Conservation (phyloP, 1,139 yeast species). For the Yamadazyma oceani region DNA sequence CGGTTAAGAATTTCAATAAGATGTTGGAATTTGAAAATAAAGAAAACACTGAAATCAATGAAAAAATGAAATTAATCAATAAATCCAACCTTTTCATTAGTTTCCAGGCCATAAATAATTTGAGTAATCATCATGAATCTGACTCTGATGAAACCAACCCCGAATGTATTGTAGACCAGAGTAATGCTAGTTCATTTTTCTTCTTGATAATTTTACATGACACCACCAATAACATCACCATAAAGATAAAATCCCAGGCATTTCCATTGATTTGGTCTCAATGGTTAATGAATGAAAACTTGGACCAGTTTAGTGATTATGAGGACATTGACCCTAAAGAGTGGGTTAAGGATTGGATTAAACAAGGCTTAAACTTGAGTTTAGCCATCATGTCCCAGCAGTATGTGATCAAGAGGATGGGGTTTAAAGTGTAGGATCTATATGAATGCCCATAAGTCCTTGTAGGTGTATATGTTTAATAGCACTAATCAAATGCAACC, state of each 20-base stretch:
- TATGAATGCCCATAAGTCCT: too few species aligned
- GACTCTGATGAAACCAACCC: constrained; percentile 24
- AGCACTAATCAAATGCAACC: too few species aligned
- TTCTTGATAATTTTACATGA: constrained; percentile 78
- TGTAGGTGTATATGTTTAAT: too few species aligned
- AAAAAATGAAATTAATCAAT: constrained; percentile 30
- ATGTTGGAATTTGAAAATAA: constrained; percentile 25
- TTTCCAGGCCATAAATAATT: constrained; percentile 57
- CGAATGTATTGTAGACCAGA: constrained; percentile 42
- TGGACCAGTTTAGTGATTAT: constrained; percentile 27
- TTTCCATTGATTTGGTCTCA: constrained; percentile 87
- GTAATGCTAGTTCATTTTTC: constrained; percentile 41
- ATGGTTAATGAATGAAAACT: constrained; percentile 66
- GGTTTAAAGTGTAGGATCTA: constrained; percentile 30
- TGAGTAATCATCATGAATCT: constrained; percentile 19
- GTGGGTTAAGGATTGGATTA: constrained; percentile 95
- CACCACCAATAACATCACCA: constrained; percentile 70
- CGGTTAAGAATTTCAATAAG: constrained; percentile 49
- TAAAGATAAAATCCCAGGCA: constrained; percentile 80
- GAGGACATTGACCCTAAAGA: constrained; percentile 76
- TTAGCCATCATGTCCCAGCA: constrained; percentile 88
- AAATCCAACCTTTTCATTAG: constrained; percentile 75
- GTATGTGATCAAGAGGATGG: constrained; percentile 92
- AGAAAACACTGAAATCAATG: constrained; percentile 20
- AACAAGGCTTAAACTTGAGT: constrained; percentile 73